Evolutionary conservation across 768 basidiomycete genomes (phyloP).

Genomic region (Russula brevipes): DNA sequence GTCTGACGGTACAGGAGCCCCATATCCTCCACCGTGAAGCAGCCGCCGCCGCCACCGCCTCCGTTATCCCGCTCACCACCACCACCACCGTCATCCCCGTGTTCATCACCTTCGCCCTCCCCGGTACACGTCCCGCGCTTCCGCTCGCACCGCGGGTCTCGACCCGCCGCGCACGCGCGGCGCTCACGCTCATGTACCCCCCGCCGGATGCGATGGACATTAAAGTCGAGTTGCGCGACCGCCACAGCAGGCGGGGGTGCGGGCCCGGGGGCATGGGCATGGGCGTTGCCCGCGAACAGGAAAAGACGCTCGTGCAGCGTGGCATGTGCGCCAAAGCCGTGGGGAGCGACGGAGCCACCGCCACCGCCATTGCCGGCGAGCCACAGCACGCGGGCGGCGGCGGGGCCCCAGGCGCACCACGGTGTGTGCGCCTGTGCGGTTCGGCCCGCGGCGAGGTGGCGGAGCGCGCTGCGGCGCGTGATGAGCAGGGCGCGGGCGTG

Average conservation of each 20-base stretch:
- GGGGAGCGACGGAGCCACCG: background rate
- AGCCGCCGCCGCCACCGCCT: background rate
- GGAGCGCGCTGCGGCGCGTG: too few species aligned
- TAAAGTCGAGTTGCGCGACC: background rate
- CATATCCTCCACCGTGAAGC: background rate
- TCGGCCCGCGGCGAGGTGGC: too few species aligned
- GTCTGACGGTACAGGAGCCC: background rate
- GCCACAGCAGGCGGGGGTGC: background rate
- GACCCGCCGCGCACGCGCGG: too few species aligned
- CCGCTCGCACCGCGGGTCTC: background rate
- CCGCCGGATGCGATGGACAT: background rate
- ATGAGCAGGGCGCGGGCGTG: background rate
- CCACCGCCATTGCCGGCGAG: too few species aligned
- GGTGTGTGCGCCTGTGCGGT: too few species aligned
- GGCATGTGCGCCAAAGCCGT: background rate
- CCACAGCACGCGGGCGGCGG: background rate
- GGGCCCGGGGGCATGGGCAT: background rate
- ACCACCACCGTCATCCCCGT: background rate
- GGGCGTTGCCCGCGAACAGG: background rate
- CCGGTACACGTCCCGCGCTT: background rate
- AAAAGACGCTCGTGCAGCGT: background rate
- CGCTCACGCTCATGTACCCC: background rate
- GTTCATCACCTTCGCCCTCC: too few species aligned
- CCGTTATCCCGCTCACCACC: background rate
- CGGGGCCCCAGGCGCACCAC: background rate